A percentile compares a stretch with the other conserved stretches of the same genome.
These are phyloP conservation scores for Odontarrhena argentea DNA, from an alignment of 345 rosid species.

Conservation along the genomic window DNA sequence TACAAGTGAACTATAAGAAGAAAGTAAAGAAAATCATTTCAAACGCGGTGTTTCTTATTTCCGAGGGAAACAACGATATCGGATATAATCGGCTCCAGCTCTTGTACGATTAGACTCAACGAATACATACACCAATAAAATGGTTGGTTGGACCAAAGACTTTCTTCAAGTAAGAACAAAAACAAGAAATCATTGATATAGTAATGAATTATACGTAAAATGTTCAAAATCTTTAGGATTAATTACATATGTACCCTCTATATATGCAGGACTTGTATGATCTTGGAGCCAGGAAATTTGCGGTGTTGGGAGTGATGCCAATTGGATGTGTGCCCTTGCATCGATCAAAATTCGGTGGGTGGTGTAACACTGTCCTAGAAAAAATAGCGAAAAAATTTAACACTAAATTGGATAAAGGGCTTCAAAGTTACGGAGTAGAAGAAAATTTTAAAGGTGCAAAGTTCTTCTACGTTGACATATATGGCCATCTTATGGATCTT, in stretches of 20 bases:
- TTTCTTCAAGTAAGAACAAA: constrained; percentile 47
- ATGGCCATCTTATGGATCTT: constrained; percentile 36
- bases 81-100: constrained; percentile 45
- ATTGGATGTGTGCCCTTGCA: constrained; percentile 38
- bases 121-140: constrained; percentile 52
- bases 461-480: constrained; percentile 39
- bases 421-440: constrained; percentile 31
- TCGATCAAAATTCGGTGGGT: constrained; percentile 20
- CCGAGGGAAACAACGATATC: constrained; percentile 62
- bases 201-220: not conserved
- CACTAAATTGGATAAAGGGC: constrained; percentile 30
- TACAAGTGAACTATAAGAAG: constrained; percentile 42
- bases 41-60: constrained; percentile 46
- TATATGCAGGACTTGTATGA: constrained; percentile 36
- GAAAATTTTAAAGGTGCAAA: constrained; percentile 36
- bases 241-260: not conserved
- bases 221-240: constrained; percentile 20
- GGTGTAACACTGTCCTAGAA: constrained; percentile 35
- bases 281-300: constrained; percentile 42
- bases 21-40: constrained; percentile 42
- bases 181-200: not conserved
- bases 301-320: constrained; percentile 38
- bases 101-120: constrained; percentile 36
- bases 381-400: constrained; percentile 27
- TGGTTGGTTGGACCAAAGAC: constrained; percentile 37